Conservation (phyloP, 371 early-diverging fungal species). For the Apophysomyces trapeziformis region DNA sequence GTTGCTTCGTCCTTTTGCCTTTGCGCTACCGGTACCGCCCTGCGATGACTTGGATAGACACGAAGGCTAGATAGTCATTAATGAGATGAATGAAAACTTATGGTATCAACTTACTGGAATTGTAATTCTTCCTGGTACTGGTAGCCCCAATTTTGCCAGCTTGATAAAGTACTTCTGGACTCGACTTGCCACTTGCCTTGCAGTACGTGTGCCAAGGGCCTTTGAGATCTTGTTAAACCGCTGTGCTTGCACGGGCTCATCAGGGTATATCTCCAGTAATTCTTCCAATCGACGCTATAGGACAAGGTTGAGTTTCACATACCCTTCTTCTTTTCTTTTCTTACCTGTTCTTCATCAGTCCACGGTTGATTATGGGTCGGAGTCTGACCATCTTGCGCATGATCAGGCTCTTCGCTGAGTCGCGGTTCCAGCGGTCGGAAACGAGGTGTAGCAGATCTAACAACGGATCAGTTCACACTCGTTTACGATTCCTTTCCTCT, state of each 20-base stretch:
- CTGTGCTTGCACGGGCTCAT: constrained; percentile 68
- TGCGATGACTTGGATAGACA: constrained; percentile 33
- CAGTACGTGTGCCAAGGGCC: constrained; percentile 64
- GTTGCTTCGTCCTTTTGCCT: constrained; percentile 10
- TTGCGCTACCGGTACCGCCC: constrained; percentile 15
- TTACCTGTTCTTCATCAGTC: constrained; percentile 69
- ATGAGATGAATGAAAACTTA: neutral
- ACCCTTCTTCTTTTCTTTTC: neutral
- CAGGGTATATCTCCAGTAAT: constrained; percentile 59
- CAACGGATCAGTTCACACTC: neutral
- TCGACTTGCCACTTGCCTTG: constrained; percentile 67
- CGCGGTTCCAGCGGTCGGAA: neutral
- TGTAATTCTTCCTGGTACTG: constrained; percentile 64
- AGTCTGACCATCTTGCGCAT: constrained; percentile 26
- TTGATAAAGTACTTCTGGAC: constrained; percentile 75
- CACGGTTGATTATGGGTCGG: constrained; percentile 63
- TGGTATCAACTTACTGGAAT: constrained; percentile 40
- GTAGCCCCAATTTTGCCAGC: constrained; percentile 64
- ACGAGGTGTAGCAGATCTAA: neutral
- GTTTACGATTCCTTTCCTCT: neutral
- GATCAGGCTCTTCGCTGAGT: neutral
- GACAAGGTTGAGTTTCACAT: neutral
- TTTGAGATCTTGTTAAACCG: constrained; percentile 66
- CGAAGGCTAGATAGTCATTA: constrained; percentile 31
- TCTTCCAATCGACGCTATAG: constrained; percentile 54